Percentiles rank a stretch among this genome's conserved stretches.
Evolutionary conservation across 257 asterid species (phyloP).

Genomic region (Primulina eburnea): DNA sequence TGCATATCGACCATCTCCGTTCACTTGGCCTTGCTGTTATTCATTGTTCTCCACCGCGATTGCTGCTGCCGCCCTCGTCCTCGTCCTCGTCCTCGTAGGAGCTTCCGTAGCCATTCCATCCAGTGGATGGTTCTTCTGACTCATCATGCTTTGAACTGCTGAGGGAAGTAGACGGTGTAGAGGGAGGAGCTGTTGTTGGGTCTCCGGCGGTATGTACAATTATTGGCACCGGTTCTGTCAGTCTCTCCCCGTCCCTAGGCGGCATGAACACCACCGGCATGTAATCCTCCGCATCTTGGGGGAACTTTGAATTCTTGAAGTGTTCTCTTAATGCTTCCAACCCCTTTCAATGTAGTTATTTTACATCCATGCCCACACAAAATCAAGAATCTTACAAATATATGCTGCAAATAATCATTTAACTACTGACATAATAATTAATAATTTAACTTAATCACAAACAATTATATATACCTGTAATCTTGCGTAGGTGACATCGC

Average conservation of each 20-base stretch:
- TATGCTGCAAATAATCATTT: not conserved
- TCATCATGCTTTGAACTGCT: constrained; percentile 26
- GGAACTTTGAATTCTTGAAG: constrained; percentile 96
- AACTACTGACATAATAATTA: not conserved
- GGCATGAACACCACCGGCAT: constrained; percentile 91
- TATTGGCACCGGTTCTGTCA: constrained; percentile 59
- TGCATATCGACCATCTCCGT: not conserved
- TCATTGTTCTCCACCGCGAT: not conserved
- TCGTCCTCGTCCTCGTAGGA: constrained; percentile 13
- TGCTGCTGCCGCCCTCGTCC: constrained; percentile 1
- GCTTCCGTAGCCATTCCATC: not conserved
- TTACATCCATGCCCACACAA: not conserved
- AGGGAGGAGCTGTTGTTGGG: not conserved
- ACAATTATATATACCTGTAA: constrained; percentile 51
- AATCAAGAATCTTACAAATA: not conserved
- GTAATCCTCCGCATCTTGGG: constrained; percentile 71
- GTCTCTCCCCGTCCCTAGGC: constrained; percentile 66
- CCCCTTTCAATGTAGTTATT: constrained; percentile 40
- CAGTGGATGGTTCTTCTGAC: constrained; percentile 20
- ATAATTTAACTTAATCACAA: not conserved
- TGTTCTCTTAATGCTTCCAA: constrained; percentile 84
- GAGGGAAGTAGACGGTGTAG: constrained; percentile 29
- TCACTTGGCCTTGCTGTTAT: not conserved
- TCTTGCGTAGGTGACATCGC: constrained; percentile 92
- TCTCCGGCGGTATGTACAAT: constrained; percentile 24